These are phyloP conservation scores for Physaria fendleri DNA, from an alignment of 345 rosid genomes.

Conservation along the genomic window DNA sequence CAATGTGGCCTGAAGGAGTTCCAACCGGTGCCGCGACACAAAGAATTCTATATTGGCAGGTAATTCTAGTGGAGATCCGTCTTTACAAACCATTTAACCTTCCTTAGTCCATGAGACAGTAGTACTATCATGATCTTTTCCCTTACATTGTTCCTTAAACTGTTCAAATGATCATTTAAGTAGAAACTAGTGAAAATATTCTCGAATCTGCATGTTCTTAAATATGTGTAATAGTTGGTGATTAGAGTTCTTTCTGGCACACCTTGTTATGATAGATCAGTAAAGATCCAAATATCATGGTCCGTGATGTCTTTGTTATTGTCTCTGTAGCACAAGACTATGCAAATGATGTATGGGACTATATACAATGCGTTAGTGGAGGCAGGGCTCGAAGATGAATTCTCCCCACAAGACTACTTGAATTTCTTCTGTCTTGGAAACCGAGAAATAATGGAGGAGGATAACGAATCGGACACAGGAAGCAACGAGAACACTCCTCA, in stretches of 20 bases:
- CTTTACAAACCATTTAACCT: neutral
- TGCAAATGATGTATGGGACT: constrained; percentile 98
- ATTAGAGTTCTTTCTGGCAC: neutral
- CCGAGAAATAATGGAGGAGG: constrained; percentile 44
- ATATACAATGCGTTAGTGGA: constrained; percentile 79
- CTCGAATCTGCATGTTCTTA: neutral
- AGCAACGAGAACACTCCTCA: constrained; percentile 52
- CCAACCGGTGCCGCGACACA: constrained; percentile 90
- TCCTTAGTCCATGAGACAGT: neutral
- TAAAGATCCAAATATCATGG: neutral
- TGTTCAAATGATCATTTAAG: neutral
- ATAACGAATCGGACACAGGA: constrained; percentile 7
- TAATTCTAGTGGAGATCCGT: constrained; percentile 10
- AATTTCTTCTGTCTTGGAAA: constrained; percentile 97
- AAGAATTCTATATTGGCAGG: constrained; percentile 98
- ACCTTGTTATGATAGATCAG: neutral
- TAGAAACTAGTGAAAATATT: neutral
- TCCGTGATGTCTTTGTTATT: neutral
- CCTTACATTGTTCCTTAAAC: neutral
- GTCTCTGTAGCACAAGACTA: constrained; percentile 76
- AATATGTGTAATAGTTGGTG: neutral
- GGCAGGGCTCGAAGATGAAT: constrained; percentile 63
- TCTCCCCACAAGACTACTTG: constrained; percentile 72
- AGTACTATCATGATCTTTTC: neutral
- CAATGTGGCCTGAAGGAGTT: constrained; percentile 98